Base-by-base conservation (phyloP, 768 basidiomycete species). In the Neoboletus brunneissimus region DNA sequence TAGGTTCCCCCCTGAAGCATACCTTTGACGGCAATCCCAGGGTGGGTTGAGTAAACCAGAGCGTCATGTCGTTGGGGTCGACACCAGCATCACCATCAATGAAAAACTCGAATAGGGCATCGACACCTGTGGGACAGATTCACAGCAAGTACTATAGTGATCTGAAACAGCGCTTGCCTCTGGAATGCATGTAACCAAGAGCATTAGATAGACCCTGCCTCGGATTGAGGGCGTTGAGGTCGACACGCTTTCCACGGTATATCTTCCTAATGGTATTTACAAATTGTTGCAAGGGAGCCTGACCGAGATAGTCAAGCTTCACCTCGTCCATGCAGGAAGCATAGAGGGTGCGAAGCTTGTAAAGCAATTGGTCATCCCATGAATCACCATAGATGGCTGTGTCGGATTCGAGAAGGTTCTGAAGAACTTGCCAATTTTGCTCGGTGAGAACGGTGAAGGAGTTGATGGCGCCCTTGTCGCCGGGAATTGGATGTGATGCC, bases 1-100 rank as follows among this genome's bases (percentile, higher is more conserved):
- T 11, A 9, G 11, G 15, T 8, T 29, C 31, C 32, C 12, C 16
- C 15, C 20, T 15, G 15, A 7, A 20, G 1, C 64, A 37, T 51
- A 89, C 91, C 81, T 94, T 95, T 16, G 94, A 85, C 2, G 93
- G 94, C 13, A 97, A 84, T 41, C 92, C 91, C 15, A 96, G 76
- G 9, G 73, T 75, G 3, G 89, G 82, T 67, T 97, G 94, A 61
- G 81, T 87, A 64, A 96, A 87, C 89, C 89, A 94, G 15, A 94
- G 77, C 0, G 81, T 80, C 86, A 96, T 93, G 48, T 79, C 76
- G 64, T 94, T 91, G 0, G 95, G 92, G 64, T 97, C 92, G 6
- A 83, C 78, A 9, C 87, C 92, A 23, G 85, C 81, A 68, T 98
- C 95, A 31, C 95, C 94, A 56, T 96, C 93, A 55, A 95, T 80